Conservation (phyloP, 2,329 filamentous ascomycete species). For the Talaromyces funiculosus region DNA sequence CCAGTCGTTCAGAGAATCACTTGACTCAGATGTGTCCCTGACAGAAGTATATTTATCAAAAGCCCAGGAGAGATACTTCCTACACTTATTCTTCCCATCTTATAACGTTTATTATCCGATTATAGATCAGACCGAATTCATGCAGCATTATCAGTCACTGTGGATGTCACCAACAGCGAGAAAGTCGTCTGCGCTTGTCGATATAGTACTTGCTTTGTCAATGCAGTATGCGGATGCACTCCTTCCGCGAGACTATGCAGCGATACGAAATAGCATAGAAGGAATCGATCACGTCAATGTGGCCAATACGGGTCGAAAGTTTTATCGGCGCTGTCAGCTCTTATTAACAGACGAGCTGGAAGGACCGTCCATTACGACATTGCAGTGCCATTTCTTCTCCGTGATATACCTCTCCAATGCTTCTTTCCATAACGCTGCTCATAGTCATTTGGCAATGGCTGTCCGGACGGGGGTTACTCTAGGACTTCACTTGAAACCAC, state of each 20-base stretch:
- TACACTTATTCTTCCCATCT: slow-evolving; percentile 4
- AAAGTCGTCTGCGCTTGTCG: slow-evolving; percentile 8
- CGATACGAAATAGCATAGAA: background rate
- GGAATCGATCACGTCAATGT: slow-evolving; percentile 6
- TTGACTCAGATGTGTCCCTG: background rate
- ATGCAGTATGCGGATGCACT: slow-evolving; percentile 13
- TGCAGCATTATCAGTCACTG: slow-evolving; percentile 4
- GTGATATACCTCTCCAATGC: slow-evolving; percentile 11
- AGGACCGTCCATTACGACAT: slow-evolving; percentile 4
- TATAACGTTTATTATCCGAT: slow-evolving; percentile 10
- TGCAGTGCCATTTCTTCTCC: slow-evolving; percentile 13
- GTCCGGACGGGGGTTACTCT: slow-evolving; percentile 1
- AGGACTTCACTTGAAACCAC: slow-evolving; percentile 8
- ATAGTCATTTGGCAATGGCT: slow-evolving; percentile 9
- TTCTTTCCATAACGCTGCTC: slow-evolving; percentile 8
- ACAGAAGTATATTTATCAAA: slow-evolving; percentile 5
- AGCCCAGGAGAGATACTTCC: slow-evolving; percentile 11
- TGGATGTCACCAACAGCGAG: background rate
- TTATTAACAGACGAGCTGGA: slow-evolving; percentile 8
- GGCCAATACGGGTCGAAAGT: background rate
- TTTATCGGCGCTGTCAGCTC: slow-evolving; percentile 8
- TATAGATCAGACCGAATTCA: slow-evolving; percentile 4
- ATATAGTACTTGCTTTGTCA: slow-evolving; percentile 11
- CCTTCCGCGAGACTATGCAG: background rate
- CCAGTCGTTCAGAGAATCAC: background rate